Percentiles rank a stretch among this genome's conserved stretches.
Evolutionary conservation across 2,329 filamentous ascomycete genomes (phyloP).

Genomic region (Lanzia echinophila): DNA sequence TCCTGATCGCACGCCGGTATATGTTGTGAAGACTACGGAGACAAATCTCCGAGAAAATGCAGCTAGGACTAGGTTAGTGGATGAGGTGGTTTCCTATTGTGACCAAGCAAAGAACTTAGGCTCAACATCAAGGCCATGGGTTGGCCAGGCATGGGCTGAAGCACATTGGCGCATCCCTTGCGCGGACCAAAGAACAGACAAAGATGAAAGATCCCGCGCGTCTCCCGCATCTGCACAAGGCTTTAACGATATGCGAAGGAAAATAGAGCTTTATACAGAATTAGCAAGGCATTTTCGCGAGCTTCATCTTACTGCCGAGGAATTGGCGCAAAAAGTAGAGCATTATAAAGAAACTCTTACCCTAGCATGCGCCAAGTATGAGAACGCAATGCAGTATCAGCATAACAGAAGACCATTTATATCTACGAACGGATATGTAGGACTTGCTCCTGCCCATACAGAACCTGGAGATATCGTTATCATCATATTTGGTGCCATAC

Average conservation of each 20-base stretch:
- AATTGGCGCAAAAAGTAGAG: background rate
- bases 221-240: background rate
- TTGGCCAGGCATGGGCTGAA: background rate
- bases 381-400: conserved; percentile 4
- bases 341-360: background rate
- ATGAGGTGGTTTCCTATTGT: conserved; percentile 1
- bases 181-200: background rate
- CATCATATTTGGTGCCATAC: conserved; percentile 9
- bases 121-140: background rate
- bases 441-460: background rate
- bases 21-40: background rate
- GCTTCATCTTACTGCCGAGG: background rate
- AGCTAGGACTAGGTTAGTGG: background rate
- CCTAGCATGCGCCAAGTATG: background rate
- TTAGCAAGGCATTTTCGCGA: background rate
- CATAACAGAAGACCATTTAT: conserved; percentile 8
- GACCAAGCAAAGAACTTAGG: background rate
- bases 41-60: background rate
- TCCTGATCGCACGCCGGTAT: background rate
- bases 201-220: background rate
- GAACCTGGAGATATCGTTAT: conserved; percentile 5
- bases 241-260: conserved; percentile 2
- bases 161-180: conserved; percentile 10
- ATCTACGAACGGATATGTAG: conserved; percentile 10
- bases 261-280: conserved; percentile 3